A percentile compares a stretch with the other conserved stretches of the same genome.
These are phyloP conservation scores for Scalesia atractyloides DNA, from an alignment of 129 eudicot genomes.

Conservation along the genomic window DNA sequence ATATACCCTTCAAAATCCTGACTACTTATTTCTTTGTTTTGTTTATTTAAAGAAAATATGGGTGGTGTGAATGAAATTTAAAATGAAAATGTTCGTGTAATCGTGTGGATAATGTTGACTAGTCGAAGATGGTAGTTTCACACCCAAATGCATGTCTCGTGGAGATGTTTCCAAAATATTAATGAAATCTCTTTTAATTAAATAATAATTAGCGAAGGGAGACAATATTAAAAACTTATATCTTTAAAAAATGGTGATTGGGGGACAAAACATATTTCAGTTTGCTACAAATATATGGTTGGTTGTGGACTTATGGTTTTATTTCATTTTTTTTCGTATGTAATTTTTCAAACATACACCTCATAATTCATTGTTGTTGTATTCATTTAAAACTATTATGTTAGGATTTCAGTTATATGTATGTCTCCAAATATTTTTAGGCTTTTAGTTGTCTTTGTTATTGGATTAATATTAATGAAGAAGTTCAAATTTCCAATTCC, in stretches of 20 bases:
- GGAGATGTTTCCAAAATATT: conserved; percentile 31
- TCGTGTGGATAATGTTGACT: conserved; percentile 27
- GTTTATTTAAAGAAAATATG: not conserved
- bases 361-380: too few relatives aligned
- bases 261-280: conserved; percentile 28
- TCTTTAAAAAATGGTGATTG: conserved; percentile 19
- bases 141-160: conserved; percentile 37
- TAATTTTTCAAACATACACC: too few relatives aligned
- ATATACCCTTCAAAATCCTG: conserved; percentile 16
- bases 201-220: not conserved
- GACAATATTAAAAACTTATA: conserved; percentile 12
- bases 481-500: not conserved
- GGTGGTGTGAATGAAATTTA: not conserved
- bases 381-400: too few relatives aligned
- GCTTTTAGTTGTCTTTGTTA: not conserved
- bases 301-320: not conserved
- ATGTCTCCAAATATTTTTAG: not conserved
- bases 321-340: not conserved
- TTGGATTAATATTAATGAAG: not conserved
- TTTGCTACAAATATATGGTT: not conserved
- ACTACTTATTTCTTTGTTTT: not conserved
- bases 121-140: conserved; percentile 26
- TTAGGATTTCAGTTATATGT: not conserved
- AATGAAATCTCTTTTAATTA: not conserved
- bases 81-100: conserved; percentile 21